A percentile compares a stretch with the other conserved stretches of the same genome.
Evolutionary conservation across 257 asterid genomes (phyloP).

Genomic region (Lavandula angustifolia): DNA sequence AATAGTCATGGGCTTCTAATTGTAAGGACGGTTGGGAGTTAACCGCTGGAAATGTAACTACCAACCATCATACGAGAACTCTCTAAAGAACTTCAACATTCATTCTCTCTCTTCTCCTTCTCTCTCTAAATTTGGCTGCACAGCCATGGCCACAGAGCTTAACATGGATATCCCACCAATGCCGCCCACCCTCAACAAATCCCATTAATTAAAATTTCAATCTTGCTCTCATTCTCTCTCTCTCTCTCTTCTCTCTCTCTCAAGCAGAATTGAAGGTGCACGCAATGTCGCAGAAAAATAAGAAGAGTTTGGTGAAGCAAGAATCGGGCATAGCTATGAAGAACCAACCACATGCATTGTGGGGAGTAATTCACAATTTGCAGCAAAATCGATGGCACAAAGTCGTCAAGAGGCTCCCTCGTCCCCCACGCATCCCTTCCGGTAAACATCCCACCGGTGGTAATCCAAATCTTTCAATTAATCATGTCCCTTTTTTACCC

Average conservation of each 20-base stretch:
- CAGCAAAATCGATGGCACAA: conserved; percentile 48
- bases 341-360: conserved; percentile 53
- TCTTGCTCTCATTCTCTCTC: background rate
- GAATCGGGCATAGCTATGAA: conserved; percentile 37
- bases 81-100: background rate
- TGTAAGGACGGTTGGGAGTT: too few relatives aligned
- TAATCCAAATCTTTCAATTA: too few relatives aligned
- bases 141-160: conserved; percentile 33
- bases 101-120: background rate
- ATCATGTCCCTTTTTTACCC: too few relatives aligned
- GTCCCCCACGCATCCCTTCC: too few relatives aligned
- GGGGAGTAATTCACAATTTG: conserved; percentile 65
- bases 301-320: conserved; percentile 42
- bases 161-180: conserved; percentile 29
- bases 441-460: too few relatives aligned
- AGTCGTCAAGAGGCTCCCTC: conserved; percentile 51
- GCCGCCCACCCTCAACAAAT: background rate
- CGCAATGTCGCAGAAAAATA: conserved; percentile 34
- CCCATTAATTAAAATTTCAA: background rate
- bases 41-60: too few relatives aligned
- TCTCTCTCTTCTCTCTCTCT: background rate
- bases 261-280: background rate
- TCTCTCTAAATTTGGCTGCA: conserved; percentile 27
- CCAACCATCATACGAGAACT: background rate
- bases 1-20: too few relatives aligned